phyloP scores from a whole-genome alignment of 2,329 filamentous ascomycete genomes.

The Berkeleyomyces rouxiae region DNA sequence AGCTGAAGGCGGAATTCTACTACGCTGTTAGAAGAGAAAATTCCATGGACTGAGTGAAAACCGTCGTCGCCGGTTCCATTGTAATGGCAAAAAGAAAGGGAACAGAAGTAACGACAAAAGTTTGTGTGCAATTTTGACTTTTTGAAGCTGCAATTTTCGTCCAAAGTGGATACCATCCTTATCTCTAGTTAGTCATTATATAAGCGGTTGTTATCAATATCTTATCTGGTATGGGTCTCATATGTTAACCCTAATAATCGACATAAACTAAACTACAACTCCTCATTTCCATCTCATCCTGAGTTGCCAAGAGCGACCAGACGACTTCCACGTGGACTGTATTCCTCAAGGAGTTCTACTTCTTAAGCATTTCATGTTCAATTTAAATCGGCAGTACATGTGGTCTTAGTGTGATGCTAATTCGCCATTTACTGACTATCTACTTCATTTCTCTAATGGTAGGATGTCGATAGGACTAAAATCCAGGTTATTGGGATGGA shows the following conservation, averaged over 20 bases:
- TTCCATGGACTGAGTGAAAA: neutral
- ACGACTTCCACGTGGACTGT: neutral
- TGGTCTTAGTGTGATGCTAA: too few species aligned
- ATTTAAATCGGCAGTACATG: neutral
- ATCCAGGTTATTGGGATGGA: neutral
- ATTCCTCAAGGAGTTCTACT: neutral
- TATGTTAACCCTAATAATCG: neutral
- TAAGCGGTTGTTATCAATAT: neutral
- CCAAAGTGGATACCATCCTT: neutral
- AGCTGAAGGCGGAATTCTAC: neutral
- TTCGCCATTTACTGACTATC: too few species aligned
- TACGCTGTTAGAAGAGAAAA: too few species aligned
- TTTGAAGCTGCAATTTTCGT: constrained; percentile 4
- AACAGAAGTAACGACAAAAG: neutral
- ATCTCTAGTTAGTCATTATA: neutral
- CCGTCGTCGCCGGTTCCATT: neutral
- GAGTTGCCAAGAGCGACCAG: neutral
- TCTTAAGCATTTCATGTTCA: neutral
- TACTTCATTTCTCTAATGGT: neutral
- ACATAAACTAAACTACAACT: too few species aligned
- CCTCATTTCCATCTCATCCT: neutral
- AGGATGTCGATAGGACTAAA: neutral
- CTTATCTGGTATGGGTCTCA: neutral
- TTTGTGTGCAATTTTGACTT: neutral
- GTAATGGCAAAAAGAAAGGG: neutral